Percentiles rank a stretch among this genome's conserved stretches.
These are phyloP conservation scores for Emydomyces testavorans DNA, from an alignment of 2,329 filamentous ascomycete species.

Conservation along the genomic window DNA sequence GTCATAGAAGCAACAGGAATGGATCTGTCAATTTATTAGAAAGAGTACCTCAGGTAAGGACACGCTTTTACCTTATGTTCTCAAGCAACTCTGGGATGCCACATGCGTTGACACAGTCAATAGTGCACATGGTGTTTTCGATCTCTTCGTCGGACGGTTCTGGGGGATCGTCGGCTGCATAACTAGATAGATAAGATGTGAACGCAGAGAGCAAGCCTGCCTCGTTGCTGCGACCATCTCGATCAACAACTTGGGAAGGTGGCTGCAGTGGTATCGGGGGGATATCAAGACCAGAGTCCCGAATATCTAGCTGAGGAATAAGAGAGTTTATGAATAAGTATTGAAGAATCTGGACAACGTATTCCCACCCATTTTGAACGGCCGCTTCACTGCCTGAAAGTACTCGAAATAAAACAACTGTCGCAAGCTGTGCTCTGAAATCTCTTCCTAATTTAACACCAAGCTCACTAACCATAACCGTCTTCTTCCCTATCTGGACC, in stretches of 20 bases:
- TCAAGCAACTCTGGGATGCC: constrained; percentile 69
- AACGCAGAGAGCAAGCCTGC: constrained; percentile 85
- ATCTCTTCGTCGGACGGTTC: constrained; percentile 96
- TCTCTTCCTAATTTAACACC: constrained; percentile 92
- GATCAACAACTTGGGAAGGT: constrained; percentile 85
- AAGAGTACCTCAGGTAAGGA: constrained; percentile 8
- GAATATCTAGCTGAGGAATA: constrained; percentile 66
- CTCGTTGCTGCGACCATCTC: constrained; percentile 64
- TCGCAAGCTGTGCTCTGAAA: constrained; percentile 85
- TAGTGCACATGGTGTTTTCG: constrained; percentile 85
- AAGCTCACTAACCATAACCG: constrained; percentile 96
- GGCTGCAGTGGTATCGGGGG: constrained; percentile 78
- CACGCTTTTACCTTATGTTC: constrained; percentile 59
- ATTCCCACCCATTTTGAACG: constrained; percentile 46
- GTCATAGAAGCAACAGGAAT: constrained; percentile 50
- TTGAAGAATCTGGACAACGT: constrained; percentile 83
- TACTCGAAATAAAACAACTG: constrained; percentile 87
- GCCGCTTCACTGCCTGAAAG: constrained; percentile 72
- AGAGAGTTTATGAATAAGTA: constrained; percentile 95
- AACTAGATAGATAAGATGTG: constrained; percentile 95
- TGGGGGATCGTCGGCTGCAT: constrained; percentile 92
- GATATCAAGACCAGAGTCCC: constrained; percentile 56
- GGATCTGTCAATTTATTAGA: constrained; percentile 36
- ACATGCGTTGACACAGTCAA: constrained; percentile 88
- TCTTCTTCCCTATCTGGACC: constrained; percentile 80